These are phyloP conservation scores for Ogataea thermomethanolica DNA, from an alignment of 805 yeast genomes.

Conservation along the genomic window DNA sequence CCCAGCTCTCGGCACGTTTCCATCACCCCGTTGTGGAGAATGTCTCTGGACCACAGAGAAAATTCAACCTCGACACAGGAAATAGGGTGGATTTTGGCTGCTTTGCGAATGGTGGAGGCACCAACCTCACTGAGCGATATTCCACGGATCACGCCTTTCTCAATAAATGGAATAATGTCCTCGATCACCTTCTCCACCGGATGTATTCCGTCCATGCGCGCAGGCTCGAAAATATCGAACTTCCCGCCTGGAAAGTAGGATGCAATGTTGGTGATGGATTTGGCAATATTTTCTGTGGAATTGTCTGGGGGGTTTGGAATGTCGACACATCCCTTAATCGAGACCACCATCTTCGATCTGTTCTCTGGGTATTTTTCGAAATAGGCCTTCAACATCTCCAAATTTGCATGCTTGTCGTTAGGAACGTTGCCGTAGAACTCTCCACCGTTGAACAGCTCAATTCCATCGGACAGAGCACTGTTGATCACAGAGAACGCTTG, in stretches of 20 bases:
- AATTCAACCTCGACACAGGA: slow-evolving; percentile 75
- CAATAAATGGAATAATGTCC: slow-evolving; percentile 54
- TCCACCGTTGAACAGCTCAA: slow-evolving; percentile 64
- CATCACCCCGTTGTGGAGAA: slow-evolving; percentile 59
- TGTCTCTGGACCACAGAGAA: slow-evolving; percentile 65
- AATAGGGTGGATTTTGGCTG: slow-evolving; percentile 53
- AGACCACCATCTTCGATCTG: slow-evolving; percentile 52
- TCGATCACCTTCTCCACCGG: slow-evolving; percentile 59
- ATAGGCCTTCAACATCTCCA: slow-evolving; percentile 55
- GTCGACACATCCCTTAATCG: slow-evolving; percentile 64
- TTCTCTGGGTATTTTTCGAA: slow-evolving; percentile 54
- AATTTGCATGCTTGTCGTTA: slow-evolving; percentile 42
- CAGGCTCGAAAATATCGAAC: slow-evolving; percentile 63
- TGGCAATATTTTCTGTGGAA: slow-evolving; percentile 42
- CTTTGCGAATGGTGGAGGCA: slow-evolving; percentile 56
- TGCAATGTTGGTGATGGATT: slow-evolving; percentile 45
- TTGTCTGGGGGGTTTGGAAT: slow-evolving; percentile 43
- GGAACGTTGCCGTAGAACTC: slow-evolving; percentile 66
- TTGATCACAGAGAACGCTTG: slow-evolving; percentile 53
- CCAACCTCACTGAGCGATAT: slow-evolving; percentile 73
- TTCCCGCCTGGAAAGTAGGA: slow-evolving; percentile 36
- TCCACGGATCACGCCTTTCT: slow-evolving; percentile 63
- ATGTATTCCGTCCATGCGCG: slow-evolving; percentile 59
- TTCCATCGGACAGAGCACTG: slow-evolving; percentile 45
- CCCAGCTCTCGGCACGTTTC: slow-evolving; percentile 52